A percentile compares a stretch with the other conserved stretches of the same genome.
These are phyloP conservation scores for Axilococcus clingmanii DNA, from an alignment of 139 green algal species.

Conservation along the genomic window DNA sequence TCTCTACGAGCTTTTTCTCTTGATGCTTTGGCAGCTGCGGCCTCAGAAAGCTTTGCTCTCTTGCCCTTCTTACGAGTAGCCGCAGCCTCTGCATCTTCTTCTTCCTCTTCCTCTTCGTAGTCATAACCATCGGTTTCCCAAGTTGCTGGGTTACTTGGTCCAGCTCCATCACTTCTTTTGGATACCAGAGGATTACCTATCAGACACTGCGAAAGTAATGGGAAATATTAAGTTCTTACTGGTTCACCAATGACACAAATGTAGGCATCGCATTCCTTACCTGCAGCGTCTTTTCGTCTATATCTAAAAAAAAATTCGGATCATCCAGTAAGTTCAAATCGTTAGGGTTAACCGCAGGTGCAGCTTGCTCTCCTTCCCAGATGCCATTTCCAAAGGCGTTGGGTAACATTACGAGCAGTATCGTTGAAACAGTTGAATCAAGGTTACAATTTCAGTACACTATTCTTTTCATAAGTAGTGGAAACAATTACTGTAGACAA, in stretches of 20 bases:
- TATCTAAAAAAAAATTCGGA: conserved; percentile 18
- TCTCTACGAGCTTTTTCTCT: conserved; percentile 35
- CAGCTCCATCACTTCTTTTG: background rate
- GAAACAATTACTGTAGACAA: too few relatives aligned
- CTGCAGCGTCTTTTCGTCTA: conserved; percentile 31
- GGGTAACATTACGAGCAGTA: too few relatives aligned
- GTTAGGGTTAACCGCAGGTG: background rate
- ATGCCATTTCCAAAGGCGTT: too few relatives aligned
- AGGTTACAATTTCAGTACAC: too few relatives aligned
- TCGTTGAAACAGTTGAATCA: too few relatives aligned
- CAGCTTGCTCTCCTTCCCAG: background rate
- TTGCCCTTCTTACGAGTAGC: conserved; percentile 7
- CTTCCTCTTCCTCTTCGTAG: conserved; percentile 11
- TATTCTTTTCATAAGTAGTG: too few relatives aligned
- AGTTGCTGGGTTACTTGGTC: background rate
- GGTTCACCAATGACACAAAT: background rate
- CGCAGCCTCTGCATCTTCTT: background rate
- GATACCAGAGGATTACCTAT: conserved; percentile 7
- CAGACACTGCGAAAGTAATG: conserved; percentile 10
- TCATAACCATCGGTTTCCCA: too few relatives aligned
- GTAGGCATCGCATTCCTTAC: background rate
- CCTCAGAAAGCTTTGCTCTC: conserved; percentile 2
- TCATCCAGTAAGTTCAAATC: conserved; percentile 10
- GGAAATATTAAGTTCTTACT: background rate
- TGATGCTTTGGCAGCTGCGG: conserved; percentile 27